Conservation (phyloP, 805 yeast species). For the Komagataella mondaviorum region DNA sequence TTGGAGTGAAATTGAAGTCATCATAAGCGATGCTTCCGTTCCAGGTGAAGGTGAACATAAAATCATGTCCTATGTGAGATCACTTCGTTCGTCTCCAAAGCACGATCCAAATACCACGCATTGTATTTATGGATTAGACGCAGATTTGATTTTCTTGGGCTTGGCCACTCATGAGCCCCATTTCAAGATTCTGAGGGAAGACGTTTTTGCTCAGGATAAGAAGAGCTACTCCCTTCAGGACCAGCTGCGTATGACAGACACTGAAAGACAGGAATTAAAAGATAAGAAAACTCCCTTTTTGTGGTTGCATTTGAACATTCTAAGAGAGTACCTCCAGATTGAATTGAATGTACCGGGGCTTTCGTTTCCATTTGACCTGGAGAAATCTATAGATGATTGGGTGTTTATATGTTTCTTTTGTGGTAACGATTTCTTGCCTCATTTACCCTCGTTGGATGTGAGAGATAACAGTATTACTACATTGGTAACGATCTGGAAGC, state of each 20-base stretch:
- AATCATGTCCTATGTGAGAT: slow-evolving; percentile 88
- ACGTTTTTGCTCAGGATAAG: slow-evolving; percentile 77
- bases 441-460: slow-evolving; percentile 86
- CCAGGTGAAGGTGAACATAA: slow-evolving; percentile 99
- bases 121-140: slow-evolving; percentile 94
- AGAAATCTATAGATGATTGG: slow-evolving; percentile 98
- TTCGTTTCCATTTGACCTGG: slow-evolving; percentile 72
- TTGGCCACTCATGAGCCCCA: slow-evolving; percentile 98
- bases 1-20: slow-evolving; percentile 82
- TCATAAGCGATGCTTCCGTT: slow-evolving; percentile 89
- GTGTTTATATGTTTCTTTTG: slow-evolving; percentile 96
- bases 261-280: slow-evolving; percentile 28
- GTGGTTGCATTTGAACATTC: slow-evolving; percentile 82
- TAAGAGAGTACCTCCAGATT: slow-evolving; percentile 77
- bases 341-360: slow-evolving; percentile 64
- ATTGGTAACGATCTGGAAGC: slow-evolving; percentile 75
- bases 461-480: slow-evolving; percentile 88
- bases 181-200: slow-evolving; percentile 87
- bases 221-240: slow-evolving; percentile 31
- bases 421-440: slow-evolving; percentile 97
- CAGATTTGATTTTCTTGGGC: slow-evolving; percentile 91
- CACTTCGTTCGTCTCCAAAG: slow-evolving; percentile 76
- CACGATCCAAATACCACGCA: slow-evolving; percentile 92
- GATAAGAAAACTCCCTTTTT: slow-evolving; percentile 58
- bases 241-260: slow-evolving; percentile 46